These are phyloP conservation scores for Lotus japonicus DNA, from an alignment of 306 rosid species.

Conservation along the genomic window DNA sequence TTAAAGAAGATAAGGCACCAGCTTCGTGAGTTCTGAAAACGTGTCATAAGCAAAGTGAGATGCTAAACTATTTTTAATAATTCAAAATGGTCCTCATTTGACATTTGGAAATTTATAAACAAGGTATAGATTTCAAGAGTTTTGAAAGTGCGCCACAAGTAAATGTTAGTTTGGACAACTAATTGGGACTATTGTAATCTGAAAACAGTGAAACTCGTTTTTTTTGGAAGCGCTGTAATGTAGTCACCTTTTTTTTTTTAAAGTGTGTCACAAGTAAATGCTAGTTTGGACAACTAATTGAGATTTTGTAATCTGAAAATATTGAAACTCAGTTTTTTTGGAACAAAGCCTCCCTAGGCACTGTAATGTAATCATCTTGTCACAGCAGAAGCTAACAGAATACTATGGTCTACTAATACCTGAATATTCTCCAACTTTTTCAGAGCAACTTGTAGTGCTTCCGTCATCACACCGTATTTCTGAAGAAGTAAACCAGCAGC, in stretches of 20 bases:
- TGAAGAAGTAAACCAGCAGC: constrained; percentile 72
- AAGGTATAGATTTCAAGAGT: neutral
- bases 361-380: neutral
- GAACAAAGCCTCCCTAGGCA: neutral
- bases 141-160: neutral
- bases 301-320: neutral
- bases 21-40: neutral
- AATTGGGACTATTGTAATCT: neutral
- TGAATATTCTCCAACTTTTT: constrained; percentile 63
- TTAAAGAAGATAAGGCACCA: neutral
- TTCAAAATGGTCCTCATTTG: neutral
- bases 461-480: constrained; percentile 46
- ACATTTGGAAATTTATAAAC: neutral
- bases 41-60: neutral
- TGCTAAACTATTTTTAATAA: neutral
- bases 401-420: constrained; percentile 36
- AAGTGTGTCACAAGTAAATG: neutral
- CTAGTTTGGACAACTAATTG: neutral
- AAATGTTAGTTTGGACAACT: neutral
- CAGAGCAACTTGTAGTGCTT: constrained; percentile 60
- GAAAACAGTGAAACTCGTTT: neutral
- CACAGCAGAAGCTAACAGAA: neutral
- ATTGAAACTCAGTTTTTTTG: neutral
- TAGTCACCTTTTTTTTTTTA: neutral
- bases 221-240: neutral